Evolutionary conservation across 768 basidiomycete genomes (phyloP).

Genomic region (Clitopilus hobsonii): DNA sequence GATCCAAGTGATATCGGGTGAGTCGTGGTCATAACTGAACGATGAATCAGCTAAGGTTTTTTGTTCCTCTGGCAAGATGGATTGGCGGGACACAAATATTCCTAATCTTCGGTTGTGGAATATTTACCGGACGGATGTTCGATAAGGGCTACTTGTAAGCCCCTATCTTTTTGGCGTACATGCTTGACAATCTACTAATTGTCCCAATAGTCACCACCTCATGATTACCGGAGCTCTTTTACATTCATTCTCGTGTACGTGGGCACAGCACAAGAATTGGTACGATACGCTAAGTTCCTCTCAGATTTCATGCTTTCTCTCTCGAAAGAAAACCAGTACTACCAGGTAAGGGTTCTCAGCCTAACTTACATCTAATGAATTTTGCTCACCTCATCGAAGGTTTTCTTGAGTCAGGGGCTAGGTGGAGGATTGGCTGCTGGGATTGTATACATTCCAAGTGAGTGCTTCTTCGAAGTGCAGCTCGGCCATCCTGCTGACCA

Average conservation of each 20-base stretch:
- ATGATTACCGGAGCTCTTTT: constrained; percentile 16
- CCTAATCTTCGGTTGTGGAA: constrained; percentile 41
- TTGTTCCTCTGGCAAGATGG: constrained; percentile 28
- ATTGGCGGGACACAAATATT: constrained; percentile 52
- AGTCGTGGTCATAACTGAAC: background rate
- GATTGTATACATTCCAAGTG: constrained; percentile 32
- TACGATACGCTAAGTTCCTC: background rate
- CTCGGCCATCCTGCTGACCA: background rate
- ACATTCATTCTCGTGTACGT: constrained; percentile 23
- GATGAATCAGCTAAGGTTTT: too few relatives aligned
- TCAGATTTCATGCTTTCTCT: constrained; percentile 31
- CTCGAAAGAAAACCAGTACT: constrained; percentile 26
- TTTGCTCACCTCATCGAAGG: constrained; percentile 18
- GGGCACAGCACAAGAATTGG: background rate
- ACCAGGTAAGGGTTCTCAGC: constrained; percentile 20
- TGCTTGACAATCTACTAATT: background rate
- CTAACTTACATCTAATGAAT: background rate
- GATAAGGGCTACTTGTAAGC: constrained; percentile 50
- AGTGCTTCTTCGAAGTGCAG: background rate
- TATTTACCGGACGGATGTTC: constrained; percentile 41
- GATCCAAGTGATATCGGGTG: constrained; percentile 16
- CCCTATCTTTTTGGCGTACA: background rate
- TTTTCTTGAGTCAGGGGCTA: constrained; percentile 29
- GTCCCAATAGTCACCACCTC: constrained; percentile 14
- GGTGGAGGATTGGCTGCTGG: constrained; percentile 25